phyloP scores from a whole-genome alignment of 805 yeast species.

The Wickerhamomyces queroliae region DNA sequence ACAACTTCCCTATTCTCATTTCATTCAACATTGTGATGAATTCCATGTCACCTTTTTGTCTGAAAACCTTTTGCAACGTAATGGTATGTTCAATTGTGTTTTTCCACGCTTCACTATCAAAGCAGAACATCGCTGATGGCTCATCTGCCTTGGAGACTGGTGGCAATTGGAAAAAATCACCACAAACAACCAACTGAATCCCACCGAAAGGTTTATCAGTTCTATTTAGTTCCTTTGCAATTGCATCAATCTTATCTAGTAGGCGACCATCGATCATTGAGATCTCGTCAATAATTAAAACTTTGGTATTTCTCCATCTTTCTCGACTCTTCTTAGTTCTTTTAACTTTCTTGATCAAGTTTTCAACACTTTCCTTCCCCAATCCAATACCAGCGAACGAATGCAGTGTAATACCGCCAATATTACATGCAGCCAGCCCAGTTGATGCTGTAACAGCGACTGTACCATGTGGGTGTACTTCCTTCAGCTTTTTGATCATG shows the following conservation, averaged over 20 bases:
- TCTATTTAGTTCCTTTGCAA: slow-evolving; percentile 48
- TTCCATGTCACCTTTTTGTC: slow-evolving; percentile 69
- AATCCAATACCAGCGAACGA: slow-evolving; percentile 76
- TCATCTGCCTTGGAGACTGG: slow-evolving; percentile 45
- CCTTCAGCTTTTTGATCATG: slow-evolving; percentile 47
- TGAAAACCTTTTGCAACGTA: slow-evolving; percentile 57
- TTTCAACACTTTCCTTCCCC: slow-evolving; percentile 47
- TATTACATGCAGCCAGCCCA: slow-evolving; percentile 77
- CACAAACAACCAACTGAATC: slow-evolving; percentile 68
- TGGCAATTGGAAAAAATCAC: slow-evolving; percentile 80
- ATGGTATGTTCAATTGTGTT: slow-evolving; percentile 50
- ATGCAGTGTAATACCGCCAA: slow-evolving; percentile 75
- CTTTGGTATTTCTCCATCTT: slow-evolving; percentile 53
- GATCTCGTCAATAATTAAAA: slow-evolving; percentile 69
- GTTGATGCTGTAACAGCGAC: slow-evolving; percentile 84
- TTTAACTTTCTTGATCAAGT: slow-evolving; percentile 45
- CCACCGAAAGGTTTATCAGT: slow-evolving; percentile 67
- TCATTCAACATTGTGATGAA: slow-evolving; percentile 74
- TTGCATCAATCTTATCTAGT: slow-evolving; percentile 54
- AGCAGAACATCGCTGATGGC: slow-evolving; percentile 44
- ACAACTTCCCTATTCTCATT: slow-evolving; percentile 58
- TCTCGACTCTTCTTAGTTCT: slow-evolving; percentile 41
- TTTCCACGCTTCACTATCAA: slow-evolving; percentile 61
- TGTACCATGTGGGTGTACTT: slow-evolving; percentile 37
- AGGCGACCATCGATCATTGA: slow-evolving; percentile 74